Base-by-base conservation (phyloP, 2,329 filamentous ascomycete genomes). In the Curvularia sp. region DNA sequence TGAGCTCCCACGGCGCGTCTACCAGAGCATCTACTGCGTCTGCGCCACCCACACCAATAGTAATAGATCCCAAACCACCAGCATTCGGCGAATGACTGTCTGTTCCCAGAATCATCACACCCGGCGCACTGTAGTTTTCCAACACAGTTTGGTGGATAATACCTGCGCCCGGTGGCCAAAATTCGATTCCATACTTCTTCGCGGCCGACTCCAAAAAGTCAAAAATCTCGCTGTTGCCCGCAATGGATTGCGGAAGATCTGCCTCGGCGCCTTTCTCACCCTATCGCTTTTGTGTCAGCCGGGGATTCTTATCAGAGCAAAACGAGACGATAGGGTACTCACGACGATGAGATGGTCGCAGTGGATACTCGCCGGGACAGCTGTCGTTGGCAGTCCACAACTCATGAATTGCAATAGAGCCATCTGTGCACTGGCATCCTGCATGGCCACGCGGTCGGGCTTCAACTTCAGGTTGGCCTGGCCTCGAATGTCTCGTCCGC, bases 361-460 rank as follows among this genome's bases (percentile, higher is more conserved):
- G 82, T 99, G 95, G 69, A 98, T 97, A 77, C 93, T 97, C 49
- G 95, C 94, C 10, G 95, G 95, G 49, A 99, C 94, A 9, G 93
- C 93, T 2, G 95, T 97, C 59, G 88, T 88, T 28, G 90, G 90
- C 53, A 99, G 85, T 55, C 92, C 91, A 79, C 95, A 99, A 28
- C 91, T 92, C 94, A 99, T 99, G 84, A 99, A 99, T 80, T 99
- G 95, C 69, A 99, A 82, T 65, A 99, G 83, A 1, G 95, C 95
- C 95, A 99, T 99, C 82, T 99, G 95, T 5, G 95, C 95, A 30
- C 92, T 97, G 13, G 95, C 95, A 82, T 99, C 95, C 80, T 99
- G 95, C 95, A 99, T 99, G 65, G 96, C 96, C 68, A 98, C 95
- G 53, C 95, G 88, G 78, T 99, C 95, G 22, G 95, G 95, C 80